Percentiles rank a stretch among this genome's conserved stretches.
phyloP scores from a whole-genome alignment of 441 rosid genomes.

The Arabidopsis hybrid region DNA sequence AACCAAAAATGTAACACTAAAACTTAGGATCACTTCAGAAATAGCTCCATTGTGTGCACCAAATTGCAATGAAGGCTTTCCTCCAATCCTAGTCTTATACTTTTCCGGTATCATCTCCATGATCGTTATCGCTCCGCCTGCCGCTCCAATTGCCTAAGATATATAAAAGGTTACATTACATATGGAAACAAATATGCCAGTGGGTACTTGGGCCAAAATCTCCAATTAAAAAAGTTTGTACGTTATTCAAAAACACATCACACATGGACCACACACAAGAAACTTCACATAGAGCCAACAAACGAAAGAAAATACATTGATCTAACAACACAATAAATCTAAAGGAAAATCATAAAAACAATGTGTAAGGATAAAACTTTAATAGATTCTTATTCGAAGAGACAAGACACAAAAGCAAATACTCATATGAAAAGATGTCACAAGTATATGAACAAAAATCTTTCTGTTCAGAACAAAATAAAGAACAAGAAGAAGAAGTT shows the following conservation, averaged over 20 bases:
- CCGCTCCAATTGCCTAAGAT: slow-evolving; percentile 84
- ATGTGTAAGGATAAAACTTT: neutral
- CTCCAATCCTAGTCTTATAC: slow-evolving; percentile 68
- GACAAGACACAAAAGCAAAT: slow-evolving; percentile 18
- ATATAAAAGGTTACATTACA: neutral
- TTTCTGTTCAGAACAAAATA: neutral
- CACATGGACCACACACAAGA: slow-evolving; percentile 16
- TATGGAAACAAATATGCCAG: slow-evolving; percentile 3
- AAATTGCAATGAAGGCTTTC: slow-evolving; percentile 60
- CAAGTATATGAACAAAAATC: neutral
- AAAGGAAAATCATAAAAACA: neutral
- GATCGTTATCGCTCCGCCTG: slow-evolving; percentile 74
- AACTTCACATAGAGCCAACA: neutral
- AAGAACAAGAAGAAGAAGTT: too few relatives aligned
- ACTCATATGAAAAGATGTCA: slow-evolving; percentile 20
- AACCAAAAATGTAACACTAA: slow-evolving; percentile 64
- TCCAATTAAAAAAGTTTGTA: neutral
- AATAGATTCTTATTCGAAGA: slow-evolving; percentile 8
- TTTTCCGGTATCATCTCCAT: slow-evolving; percentile 73
- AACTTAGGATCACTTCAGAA: slow-evolving; percentile 79
- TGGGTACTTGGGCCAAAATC: neutral
- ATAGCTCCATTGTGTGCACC: slow-evolving; percentile 79
- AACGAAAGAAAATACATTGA: neutral
- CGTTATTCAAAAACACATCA: neutral
- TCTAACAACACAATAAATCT: too few relatives aligned